Evolutionary conservation across 345 rosid genomes (phyloP), one percentile per base, ranked within the genome.

Genomic region (Crucihimalaya himalaica): DNA sequence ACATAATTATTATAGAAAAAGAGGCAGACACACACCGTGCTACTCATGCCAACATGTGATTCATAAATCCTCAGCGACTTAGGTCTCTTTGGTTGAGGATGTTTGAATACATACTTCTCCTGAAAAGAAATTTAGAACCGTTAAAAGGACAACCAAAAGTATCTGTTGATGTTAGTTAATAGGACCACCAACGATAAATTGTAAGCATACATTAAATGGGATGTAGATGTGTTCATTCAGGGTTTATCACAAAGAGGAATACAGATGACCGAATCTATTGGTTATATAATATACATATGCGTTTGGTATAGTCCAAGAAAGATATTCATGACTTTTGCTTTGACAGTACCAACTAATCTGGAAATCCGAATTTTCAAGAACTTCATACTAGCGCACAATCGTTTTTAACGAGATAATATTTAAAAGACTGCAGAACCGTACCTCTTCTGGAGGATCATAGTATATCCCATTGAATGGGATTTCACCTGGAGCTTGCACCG

Each of bases 31-130:
- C 87, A 66, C 51, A 93, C 98, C 83, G 82, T 84, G 83, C 97
- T 91, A 80, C 98, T 94, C 98, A 94, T 94, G 78, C 98, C 98
- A 35, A 94, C 91, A 82, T 94, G 98, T 31, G 97, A 66, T 82
- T 94, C 98, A 64, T 94, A 94, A 50, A 94, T 88, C 85, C 98
- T 86, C 47, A 94, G 88, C 56, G 97, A 91, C 68, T 86, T 84
- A 20, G 98, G 98, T 78, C 73, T 89, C 85, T 89, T 87, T 70
- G 98, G 98, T 69, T 86, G 94, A 62, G 90, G 84, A 81, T 91
- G 93, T 67, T 81, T 86, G 82, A 94, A 89, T 31, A 88, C 82
- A 60, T 94, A 85, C 83, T 89, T 91, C 77, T 87, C 95, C 96
- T 91, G 89, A 29, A 48, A 55, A 39, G 20, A 75, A 76, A 28